Percentiles rank a stretch among this genome's conserved stretches.
Conservation (phyloP, 169 alveolate species). For the Plasmodium coatneyi region DNA sequence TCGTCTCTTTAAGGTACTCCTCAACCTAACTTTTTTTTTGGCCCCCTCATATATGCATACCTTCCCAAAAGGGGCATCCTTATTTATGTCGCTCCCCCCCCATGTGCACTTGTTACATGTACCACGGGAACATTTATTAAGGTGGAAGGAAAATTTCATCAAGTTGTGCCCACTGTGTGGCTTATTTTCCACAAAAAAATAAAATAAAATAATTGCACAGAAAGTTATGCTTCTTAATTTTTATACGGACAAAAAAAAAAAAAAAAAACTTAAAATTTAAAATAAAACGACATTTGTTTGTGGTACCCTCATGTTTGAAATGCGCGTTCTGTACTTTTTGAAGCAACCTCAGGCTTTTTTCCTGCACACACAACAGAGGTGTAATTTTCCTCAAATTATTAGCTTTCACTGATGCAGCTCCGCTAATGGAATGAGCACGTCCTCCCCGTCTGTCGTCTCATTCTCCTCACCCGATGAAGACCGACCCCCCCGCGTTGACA, state of each 20-base stretch:
- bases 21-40: not conserved
- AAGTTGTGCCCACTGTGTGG: not conserved
- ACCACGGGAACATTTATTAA: not conserved
- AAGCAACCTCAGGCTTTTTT: not conserved
- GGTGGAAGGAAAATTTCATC: not conserved
- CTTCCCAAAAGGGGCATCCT: no score
- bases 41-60: no score
- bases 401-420: not conserved
- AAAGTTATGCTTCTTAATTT: not conserved
- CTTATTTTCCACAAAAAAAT: not conserved
- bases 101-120: not conserved
- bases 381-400: not conserved
- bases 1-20: not conserved
- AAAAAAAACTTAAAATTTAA: no score
- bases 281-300: not conserved
- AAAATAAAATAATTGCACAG: no score
- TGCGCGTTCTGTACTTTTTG: not conserved
- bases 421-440: not conserved
- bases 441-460: not conserved
- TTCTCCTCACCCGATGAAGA: conserved; percentile 14
- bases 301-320: not conserved
- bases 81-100: no score
- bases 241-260: not conserved
- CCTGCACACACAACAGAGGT: not conserved
- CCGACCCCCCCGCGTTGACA: not conserved